Evolutionary conservation across 2,329 filamentous ascomycete species (phyloP).

Genomic region (Cytospora schulzeri): DNA sequence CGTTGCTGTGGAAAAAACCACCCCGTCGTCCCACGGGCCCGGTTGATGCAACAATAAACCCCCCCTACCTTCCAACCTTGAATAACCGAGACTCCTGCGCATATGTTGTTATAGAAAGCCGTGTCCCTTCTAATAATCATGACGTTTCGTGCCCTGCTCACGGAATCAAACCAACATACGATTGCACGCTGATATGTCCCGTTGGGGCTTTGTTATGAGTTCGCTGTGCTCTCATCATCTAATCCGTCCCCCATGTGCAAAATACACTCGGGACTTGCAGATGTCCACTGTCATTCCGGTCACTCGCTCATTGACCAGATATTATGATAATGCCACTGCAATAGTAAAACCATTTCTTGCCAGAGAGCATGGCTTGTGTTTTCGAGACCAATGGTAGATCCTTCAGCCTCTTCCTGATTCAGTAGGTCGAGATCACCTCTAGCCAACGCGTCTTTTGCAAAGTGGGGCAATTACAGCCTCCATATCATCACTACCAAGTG

Average conservation of each 20-base stretch:
- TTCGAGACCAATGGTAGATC: not conserved
- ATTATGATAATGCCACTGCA: not conserved
- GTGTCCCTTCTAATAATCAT: constrained; percentile 18
- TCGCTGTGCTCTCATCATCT: not conserved
- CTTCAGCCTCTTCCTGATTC: not conserved
- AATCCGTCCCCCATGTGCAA: not conserved
- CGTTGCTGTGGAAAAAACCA: constrained; percentile 5
- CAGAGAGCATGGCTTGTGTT: not conserved
- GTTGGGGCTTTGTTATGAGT: constrained; percentile 3
- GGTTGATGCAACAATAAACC: constrained; percentile 16
- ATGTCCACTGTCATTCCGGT: not conserved
- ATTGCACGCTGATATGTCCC: constrained; percentile 13
- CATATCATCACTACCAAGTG: not conserved
- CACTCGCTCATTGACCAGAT: not conserved
- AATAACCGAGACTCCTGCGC: constrained; percentile 19
- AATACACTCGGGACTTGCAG: not conserved
- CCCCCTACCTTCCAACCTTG: not conserved
- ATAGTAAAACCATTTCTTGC: not conserved
- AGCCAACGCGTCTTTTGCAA: not conserved
- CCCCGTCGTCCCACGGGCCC: constrained; percentile 14
- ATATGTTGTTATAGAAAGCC: constrained; percentile 16
- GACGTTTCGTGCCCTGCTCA: constrained; percentile 7
- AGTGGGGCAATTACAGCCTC: not conserved
- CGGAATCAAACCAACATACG: constrained; percentile 7
- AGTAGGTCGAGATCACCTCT: not conserved